These are phyloP conservation scores for Exophiala phaeomuriformis DNA, from an alignment of 2,329 filamentous ascomycete genomes.

Conservation along the genomic window DNA sequence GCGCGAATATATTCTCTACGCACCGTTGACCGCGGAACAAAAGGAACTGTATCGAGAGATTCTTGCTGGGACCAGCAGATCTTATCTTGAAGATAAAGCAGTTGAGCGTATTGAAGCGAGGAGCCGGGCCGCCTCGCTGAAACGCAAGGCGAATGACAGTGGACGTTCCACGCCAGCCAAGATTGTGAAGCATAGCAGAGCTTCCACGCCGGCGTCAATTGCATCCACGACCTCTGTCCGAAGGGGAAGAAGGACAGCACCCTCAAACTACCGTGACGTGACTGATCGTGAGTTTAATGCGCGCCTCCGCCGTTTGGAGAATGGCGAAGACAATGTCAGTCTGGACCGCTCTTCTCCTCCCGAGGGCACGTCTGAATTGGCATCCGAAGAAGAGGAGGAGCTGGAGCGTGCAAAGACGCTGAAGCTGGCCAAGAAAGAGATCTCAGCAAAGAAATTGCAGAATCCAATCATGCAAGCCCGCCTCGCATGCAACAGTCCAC, in stretches of 20 bases:
- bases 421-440: conserved; percentile 60
- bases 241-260: conserved; percentile 39
- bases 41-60: conserved; percentile 85
- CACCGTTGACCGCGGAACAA: conserved; percentile 83
- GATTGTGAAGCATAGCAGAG: conserved; percentile 65
- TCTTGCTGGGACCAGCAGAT: conserved; percentile 62
- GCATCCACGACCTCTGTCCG: conserved; percentile 44
- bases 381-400: conserved; percentile 29
- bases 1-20: conserved; percentile 90
- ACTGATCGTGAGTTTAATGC: conserved; percentile 81
- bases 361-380: conserved; percentile 21
- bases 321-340: conserved; percentile 47
- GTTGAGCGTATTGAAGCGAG: conserved; percentile 42
- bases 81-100: conserved; percentile 46
- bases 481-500: conserved; percentile 84
- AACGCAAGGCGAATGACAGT: conserved; percentile 49
- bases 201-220: conserved; percentile 61
- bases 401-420: conserved; percentile 30
- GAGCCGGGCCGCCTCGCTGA: conserved; percentile 44
- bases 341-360: conserved; percentile 13
- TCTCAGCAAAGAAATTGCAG: conserved; percentile 83
- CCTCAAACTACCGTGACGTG: conserved; percentile 59
- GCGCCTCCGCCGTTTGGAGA: conserved; percentile 46
- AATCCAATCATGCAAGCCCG: conserved; percentile 90
- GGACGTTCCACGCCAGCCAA: conserved; percentile 52